A percentile compares a stretch with the other conserved stretches of the same genome.
phyloP scores from a whole-genome alignment of 2,329 filamentous ascomycete species.

The Cladosporium sp. region DNA sequence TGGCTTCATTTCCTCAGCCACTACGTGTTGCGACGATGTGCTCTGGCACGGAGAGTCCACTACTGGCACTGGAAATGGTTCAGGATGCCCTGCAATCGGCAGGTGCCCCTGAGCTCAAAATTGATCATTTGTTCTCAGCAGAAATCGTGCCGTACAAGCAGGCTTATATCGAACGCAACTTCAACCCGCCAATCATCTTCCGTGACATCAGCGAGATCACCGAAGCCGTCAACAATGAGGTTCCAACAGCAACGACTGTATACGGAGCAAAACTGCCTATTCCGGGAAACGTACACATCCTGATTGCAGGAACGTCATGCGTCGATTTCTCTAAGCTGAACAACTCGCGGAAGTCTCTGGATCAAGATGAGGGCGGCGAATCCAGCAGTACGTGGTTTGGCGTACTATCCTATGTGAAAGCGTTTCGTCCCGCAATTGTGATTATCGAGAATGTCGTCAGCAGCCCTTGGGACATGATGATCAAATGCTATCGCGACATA shows the following conservation, averaged over 20 bases:
- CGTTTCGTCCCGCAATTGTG: constrained; percentile 55
- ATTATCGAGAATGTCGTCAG: constrained; percentile 65
- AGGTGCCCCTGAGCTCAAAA: constrained; percentile 11
- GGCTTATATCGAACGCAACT: constrained; percentile 44
- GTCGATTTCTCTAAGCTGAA: constrained; percentile 69
- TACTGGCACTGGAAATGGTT: constrained; percentile 59
- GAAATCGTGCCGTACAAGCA: constrained; percentile 44
- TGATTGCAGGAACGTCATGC: constrained; percentile 69
- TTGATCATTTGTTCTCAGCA: constrained; percentile 40
- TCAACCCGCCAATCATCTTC: constrained; percentile 37
- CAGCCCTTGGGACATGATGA: constrained; percentile 52
- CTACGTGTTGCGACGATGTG: constrained; percentile 65
- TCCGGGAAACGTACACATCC: constrained; percentile 54
- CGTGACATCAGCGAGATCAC: constrained; percentile 40
- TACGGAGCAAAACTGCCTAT: constrained; percentile 56
- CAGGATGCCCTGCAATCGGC: constrained; percentile 30
- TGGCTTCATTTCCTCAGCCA: constrained; percentile 32
- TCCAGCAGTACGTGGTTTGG: constrained; percentile 60
- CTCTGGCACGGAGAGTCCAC: constrained; percentile 69
- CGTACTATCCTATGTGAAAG: constrained; percentile 51
- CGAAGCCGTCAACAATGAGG: constrained; percentile 16
- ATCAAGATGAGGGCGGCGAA: constrained; percentile 48
- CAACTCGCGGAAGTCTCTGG: constrained; percentile 45
- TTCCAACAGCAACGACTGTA: constrained; percentile 48
- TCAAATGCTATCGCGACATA: constrained; percentile 39